Evolutionary conservation across 2,329 filamentous ascomycete species (phyloP).

Genomic region (Penicillium glabrum): DNA sequence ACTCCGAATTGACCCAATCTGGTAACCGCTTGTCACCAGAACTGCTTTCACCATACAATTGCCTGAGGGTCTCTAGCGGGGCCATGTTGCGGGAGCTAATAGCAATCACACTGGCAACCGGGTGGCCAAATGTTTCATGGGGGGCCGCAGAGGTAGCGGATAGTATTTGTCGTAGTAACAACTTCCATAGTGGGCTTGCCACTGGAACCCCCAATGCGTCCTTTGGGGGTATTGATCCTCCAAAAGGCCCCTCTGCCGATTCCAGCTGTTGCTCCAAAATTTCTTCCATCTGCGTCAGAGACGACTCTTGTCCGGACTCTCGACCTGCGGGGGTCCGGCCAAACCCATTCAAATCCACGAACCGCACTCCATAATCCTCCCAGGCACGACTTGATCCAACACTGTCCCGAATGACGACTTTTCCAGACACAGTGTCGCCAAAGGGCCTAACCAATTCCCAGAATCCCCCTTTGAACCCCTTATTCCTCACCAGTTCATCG

Average conservation of each 20-base stretch:
- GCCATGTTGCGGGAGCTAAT: constrained; percentile 84
- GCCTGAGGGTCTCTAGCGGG: constrained; percentile 83
- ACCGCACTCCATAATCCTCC: constrained; percentile 88
- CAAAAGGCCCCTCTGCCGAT: constrained; percentile 63
- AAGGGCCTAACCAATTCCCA: constrained; percentile 87
- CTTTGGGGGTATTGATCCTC: constrained; percentile 28
- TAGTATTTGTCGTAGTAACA: constrained; percentile 80
- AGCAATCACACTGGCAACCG: constrained; percentile 89
- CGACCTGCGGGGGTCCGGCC: constrained; percentile 34
- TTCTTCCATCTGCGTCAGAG: constrained; percentile 67
- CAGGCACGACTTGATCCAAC: constrained; percentile 77
- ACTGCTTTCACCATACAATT: constrained; percentile 81
- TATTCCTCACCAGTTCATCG: constrained; percentile 73
- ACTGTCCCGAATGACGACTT: constrained; percentile 87
- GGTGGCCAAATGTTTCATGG: constrained; percentile 92
- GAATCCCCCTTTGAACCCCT: constrained; percentile 80
- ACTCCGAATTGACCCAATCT: constrained; percentile 86
- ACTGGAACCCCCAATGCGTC: constrained; percentile 34
- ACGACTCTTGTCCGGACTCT: constrained; percentile 39
- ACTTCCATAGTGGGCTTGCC: constrained; percentile 76
- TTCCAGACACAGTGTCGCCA: constrained; percentile 82
- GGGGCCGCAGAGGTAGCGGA: constrained; percentile 75
- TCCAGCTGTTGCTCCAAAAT: constrained; percentile 77
- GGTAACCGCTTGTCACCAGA: constrained; percentile 73
- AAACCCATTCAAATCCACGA: constrained; percentile 64